phyloP scores from a whole-genome alignment of 108 stramenopile species.

The Aurantiochytrium sp. region DNA sequence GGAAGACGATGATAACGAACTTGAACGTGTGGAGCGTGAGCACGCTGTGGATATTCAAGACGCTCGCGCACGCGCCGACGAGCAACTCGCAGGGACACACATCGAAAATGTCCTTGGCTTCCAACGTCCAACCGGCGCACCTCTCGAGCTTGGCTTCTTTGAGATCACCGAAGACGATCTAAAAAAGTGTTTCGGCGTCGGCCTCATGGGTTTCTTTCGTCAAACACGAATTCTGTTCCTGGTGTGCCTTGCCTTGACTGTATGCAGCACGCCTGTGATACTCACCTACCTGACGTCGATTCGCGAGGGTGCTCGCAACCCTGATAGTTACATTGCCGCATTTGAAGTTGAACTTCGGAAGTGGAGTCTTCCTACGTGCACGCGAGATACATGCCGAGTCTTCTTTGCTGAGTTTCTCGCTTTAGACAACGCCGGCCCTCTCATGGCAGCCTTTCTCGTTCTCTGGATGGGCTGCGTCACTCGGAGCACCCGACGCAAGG shows the following conservation, averaged over 20 bases:
- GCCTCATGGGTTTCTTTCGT: neutral
- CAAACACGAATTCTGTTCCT: neutral
- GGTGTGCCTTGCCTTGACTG: neutral
- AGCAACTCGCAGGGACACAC: neutral
- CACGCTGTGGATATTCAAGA: neutral
- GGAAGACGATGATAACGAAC: neutral
- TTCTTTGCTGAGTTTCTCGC: neutral
- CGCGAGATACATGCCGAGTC: neutral
- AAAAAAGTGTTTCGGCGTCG: neutral
- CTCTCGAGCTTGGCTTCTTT: neutral
- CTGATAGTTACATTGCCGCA: neutral
- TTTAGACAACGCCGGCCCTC: neutral
- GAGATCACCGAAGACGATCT: neutral
- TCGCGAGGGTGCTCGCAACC: neutral
- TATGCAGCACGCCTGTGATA: neutral
- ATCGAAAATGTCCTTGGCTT: neutral
- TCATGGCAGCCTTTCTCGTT: neutral
- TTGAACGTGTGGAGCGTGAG: neutral
- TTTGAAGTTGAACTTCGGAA: neutral
- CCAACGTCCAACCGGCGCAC: neutral
- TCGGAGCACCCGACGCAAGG: neutral
- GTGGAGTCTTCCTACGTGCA: neutral
- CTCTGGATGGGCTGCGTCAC: neutral
- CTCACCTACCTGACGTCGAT: neutral
- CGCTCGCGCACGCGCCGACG: neutral